Percentiles rank a stretch among this genome's conserved stretches.
Conservation (phyloP, 192 early-diverging fungal genomes). For the Umbelopsis ramanniana region DNA sequence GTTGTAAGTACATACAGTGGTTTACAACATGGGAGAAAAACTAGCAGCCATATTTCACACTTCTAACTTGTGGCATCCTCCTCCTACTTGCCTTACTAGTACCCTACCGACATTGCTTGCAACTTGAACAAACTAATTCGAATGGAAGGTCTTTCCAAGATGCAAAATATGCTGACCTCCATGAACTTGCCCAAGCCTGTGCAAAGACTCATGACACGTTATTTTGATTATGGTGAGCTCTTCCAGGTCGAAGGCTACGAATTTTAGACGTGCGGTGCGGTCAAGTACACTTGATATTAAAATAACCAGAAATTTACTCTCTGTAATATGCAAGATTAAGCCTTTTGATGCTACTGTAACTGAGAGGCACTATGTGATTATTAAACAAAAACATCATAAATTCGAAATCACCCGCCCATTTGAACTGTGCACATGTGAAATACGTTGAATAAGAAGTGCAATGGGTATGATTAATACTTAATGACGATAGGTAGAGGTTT, state of each 20-base stretch:
- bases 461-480: not conserved
- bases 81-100: conserved; percentile 52
- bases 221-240: conserved; percentile 69
- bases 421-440: not conserved
- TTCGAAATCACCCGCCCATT: not conserved
- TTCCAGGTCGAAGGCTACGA: conserved; percentile 75
- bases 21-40: not conserved
- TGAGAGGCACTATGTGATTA: not conserved
- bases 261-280: conserved; percentile 49
- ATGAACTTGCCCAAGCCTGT: conserved; percentile 85
- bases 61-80: not conserved
- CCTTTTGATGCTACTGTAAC: not conserved
- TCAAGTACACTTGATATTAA: not conserved
- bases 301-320: not conserved
- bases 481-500: not conserved
- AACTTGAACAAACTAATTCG: conserved; percentile 86
- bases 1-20: conserved; percentile 58
- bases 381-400: not conserved
- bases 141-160: conserved; percentile 89
- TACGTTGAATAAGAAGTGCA: not conserved
- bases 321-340: not conserved
- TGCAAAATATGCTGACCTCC: conserved; percentile 87
- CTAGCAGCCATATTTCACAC: not conserved
- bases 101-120: conserved; percentile 85
- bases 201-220: conserved; percentile 74